Percentiles rank a stretch among this genome's conserved stretches.
Conservation (phyloP, 768 basidiomycete genomes). For the Mycena metata region DNA sequence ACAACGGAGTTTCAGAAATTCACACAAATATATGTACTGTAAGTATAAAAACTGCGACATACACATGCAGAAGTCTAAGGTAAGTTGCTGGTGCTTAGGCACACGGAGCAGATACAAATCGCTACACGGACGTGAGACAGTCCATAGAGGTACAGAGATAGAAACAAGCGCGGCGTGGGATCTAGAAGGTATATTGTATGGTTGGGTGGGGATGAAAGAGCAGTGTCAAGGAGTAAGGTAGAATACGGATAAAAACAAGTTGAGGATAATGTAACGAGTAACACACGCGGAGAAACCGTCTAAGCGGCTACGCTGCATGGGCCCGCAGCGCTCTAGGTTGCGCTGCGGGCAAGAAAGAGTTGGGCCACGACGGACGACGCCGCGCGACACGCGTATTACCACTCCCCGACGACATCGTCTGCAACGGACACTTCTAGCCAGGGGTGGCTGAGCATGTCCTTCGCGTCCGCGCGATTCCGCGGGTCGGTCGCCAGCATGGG, state of each 20-base stretch:
- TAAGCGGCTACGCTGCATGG: conserved; percentile 1
- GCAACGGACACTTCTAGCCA: conserved; percentile 70
- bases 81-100: conserved; percentile 25
- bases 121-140: conserved; percentile 28
- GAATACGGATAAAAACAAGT: conserved; percentile 17
- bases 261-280: conserved; percentile 24
- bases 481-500: conserved; percentile 85
- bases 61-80: conserved; percentile 27
- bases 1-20: neutral
- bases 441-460: conserved; percentile 78
- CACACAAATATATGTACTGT: conserved; percentile 17
- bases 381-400: conserved; percentile 48
- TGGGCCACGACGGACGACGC: neutral
- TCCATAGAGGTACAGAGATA: conserved; percentile 32
- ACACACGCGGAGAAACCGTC: conserved; percentile 17
- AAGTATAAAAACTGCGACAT: conserved; percentile 32
- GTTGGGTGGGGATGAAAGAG: conserved; percentile 19
- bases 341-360: neutral
- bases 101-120: conserved; percentile 14
- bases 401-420: conserved; percentile 60
- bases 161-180: conserved; percentile 10
- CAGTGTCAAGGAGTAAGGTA: conserved; percentile 29
- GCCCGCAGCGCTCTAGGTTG: conserved; percentile 30
- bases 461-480: conserved; percentile 75
- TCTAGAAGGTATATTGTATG: conserved; percentile 39